Evolutionary conservation across 176 grass and related monocot genomes (phyloP).

Genomic region (Panicum miliaceum): DNA sequence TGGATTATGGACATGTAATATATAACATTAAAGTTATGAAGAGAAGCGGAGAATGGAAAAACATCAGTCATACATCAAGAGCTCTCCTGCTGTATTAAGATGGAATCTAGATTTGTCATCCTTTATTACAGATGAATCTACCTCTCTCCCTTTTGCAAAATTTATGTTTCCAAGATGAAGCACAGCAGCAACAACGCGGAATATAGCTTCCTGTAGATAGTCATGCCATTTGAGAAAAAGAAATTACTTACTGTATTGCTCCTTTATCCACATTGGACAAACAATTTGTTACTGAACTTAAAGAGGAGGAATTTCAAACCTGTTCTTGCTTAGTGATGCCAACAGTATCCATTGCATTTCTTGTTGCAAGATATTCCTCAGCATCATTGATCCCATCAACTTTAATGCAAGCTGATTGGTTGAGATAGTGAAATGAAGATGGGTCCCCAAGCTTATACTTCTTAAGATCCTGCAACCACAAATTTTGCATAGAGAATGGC

Average conservation of each 20-base stretch:
- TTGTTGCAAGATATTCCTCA: conserved; percentile 86
- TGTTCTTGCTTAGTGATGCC: conserved; percentile 88
- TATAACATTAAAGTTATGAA: conserved; percentile 38
- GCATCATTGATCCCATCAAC: conserved; percentile 86
- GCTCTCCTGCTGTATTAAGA: conserved; percentile 83
- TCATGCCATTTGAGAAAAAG: conserved; percentile 35
- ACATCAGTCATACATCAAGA: conserved; percentile 73
- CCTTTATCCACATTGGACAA: conserved; percentile 21
- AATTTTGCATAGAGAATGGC: conserved; percentile 37
- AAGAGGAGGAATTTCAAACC: conserved; percentile 53
- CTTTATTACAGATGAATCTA: conserved; percentile 91
- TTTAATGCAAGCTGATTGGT: conserved; percentile 87
- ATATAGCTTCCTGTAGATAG: conserved; percentile 85
- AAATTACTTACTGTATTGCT: neutral
- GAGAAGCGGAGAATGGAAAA: conserved; percentile 24
- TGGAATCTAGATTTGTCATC: conserved; percentile 95
- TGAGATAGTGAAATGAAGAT: conserved; percentile 83
- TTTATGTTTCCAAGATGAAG: conserved; percentile 98
- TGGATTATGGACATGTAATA: conserved; percentile 32
- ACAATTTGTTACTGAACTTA: conserved; percentile 39
- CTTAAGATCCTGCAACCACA: conserved; percentile 67
- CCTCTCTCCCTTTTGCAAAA: conserved; percentile 84
- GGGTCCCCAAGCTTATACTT: conserved; percentile 79
- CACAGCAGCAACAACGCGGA: conserved; percentile 92
- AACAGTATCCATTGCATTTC: conserved; percentile 96